Evolutionary conservation across 1,139 yeast species (phyloP), one percentile per base, ranked within the genome.

Genomic region (Blastobotrys arbuscula): DNA sequence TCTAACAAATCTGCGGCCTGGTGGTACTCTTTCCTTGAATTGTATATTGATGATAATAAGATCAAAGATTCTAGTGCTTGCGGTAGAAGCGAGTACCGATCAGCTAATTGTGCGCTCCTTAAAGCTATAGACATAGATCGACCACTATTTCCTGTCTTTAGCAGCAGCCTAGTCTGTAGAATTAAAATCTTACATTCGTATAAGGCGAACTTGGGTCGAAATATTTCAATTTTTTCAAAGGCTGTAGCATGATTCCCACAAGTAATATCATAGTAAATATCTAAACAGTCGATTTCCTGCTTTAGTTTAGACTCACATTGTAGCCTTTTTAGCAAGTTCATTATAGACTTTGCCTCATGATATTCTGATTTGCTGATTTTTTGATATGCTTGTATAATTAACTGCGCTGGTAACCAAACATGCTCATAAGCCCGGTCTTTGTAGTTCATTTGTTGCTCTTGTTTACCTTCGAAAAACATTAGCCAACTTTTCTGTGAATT

Each of bases 1-100:
- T 62, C 64, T 3, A 64, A 38, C 12, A 62, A 40, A 1, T 54
- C 44, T n/a, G 59, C 37, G 2, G 66, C 55, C 30, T 61, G 64
- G 1, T 49, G 44, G 26, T 53, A 53, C 33, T 56, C 50, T 10
- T 48, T 53, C 16, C 54, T 53, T 20, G 50, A 44, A 28, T 48
- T 53, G 36, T 60, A 54, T 9, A 62, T 53, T n/a, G 42, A 39
- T 8, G 62, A 53, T 35, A 63, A 45, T 8, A 61, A 45, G 8
- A 60, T 51, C 7, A 59, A 48, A 2, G 65, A 57, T 39, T 61
- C 64, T 16, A 58, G 50, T 10, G 56, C 57, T 9, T 52, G 44
- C 3, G 59, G 54, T 2, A 57, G 47, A n/a, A 61, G 33, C 10
- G 55, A 53, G 0, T 54, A 52, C 28, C 53, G 48, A 28, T 57